A percentile compares a stretch with the other conserved stretches of the same genome.
phyloP scores from a whole-genome alignment of 441 rosid genomes.

The Euphorbia celastroides region DNA sequence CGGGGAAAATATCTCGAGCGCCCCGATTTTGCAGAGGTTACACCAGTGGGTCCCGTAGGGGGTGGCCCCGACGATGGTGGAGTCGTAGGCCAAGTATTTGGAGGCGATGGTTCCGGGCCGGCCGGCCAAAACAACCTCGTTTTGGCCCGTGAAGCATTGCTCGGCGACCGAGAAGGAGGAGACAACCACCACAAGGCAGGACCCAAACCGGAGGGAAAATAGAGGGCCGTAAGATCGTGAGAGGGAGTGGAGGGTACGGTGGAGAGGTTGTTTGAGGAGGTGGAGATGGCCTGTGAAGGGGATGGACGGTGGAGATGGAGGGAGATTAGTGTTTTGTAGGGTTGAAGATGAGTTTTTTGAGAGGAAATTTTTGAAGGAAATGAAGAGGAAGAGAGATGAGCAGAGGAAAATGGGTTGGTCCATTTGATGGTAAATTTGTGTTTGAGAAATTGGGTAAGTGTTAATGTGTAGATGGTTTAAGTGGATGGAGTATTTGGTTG shows the following conservation, averaged over 20 bases:
- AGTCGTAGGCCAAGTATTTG: background rate
- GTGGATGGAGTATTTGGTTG: too few relatives aligned
- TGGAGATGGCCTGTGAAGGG: background rate
- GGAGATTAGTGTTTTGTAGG: background rate
- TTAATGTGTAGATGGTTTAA: too few relatives aligned
- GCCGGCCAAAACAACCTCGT: conserved; percentile 17
- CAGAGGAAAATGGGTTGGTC: background rate
- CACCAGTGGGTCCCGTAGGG: conserved; percentile 40
- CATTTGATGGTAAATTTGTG: background rate
- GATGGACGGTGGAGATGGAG: background rate
- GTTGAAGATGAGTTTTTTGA: background rate
- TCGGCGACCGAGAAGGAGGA: background rate
- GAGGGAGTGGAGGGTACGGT: background rate
- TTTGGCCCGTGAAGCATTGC: conserved; percentile 9
- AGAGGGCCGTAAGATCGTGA: background rate
- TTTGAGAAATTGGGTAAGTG: background rate
- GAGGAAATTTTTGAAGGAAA: background rate
- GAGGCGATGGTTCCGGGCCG: conserved; percentile 5
- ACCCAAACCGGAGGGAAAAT: background rate
- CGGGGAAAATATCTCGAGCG: conserved; percentile 33
- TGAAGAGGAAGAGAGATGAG: background rate
- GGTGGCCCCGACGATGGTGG: background rate
- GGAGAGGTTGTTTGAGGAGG: background rate
- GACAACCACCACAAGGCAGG: background rate
- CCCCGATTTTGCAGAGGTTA: conserved; percentile 48